Conservation (phyloP, 2,329 filamentous ascomycete species). For the Fusarium heterosporum region DNA sequence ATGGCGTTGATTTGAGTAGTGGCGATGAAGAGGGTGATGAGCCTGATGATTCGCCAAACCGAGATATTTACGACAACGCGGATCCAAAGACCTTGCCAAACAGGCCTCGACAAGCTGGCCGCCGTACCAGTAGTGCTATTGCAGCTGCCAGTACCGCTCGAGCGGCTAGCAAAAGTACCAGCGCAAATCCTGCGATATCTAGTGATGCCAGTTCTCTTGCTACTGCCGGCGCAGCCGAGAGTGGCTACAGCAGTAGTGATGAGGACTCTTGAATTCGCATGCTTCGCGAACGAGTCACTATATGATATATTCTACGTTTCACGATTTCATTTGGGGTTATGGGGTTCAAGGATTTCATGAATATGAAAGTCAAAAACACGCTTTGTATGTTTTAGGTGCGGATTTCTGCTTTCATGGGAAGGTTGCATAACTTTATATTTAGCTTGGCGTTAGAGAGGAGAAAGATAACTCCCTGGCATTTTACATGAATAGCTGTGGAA, state of each 20-base stretch:
- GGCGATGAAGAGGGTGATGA: conserved; percentile 57
- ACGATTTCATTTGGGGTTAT: conserved; percentile 7
- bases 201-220: conserved; percentile 54
- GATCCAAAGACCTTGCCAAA: conserved; percentile 38
- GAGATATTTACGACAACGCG: conserved; percentile 49
- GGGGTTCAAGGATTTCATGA: background rate
- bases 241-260: conserved; percentile 54
- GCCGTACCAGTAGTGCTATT: conserved; percentile 50
- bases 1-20: conserved; percentile 55
- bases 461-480: conserved; percentile 31
- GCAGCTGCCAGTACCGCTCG: conserved; percentile 50
- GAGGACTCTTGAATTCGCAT: conserved; percentile 36
- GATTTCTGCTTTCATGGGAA: conserved; percentile 14
- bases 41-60: conserved; percentile 51
- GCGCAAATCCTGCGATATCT: conserved; percentile 43
- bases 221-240: conserved; percentile 55
- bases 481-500: conserved; percentile 3
- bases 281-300: background rate
- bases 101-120: conserved; percentile 24
- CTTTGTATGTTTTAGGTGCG: background rate
- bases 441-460: conserved; percentile 40
- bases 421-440: conserved; percentile 35
- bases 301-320: conserved; percentile 4
- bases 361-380: conserved; percentile 8
- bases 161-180: conserved; percentile 50